A percentile compares a stretch with the other conserved stretches of the same genome.
Evolutionary conservation across 1,284 basidiomycete genomes (phyloP).

Genomic region (Porogramme epimiltina): DNA sequence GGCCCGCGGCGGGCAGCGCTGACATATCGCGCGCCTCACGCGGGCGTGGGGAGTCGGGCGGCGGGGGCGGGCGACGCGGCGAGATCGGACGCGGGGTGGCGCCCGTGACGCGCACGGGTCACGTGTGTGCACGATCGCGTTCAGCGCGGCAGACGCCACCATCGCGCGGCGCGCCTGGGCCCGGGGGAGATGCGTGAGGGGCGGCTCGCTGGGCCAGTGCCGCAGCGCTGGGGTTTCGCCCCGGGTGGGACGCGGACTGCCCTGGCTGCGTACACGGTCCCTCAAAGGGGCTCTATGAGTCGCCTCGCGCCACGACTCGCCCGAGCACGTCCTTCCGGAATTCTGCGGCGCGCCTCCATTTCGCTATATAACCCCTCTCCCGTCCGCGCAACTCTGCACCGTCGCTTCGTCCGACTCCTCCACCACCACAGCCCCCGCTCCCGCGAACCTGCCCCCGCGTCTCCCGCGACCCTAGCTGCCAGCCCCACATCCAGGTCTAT

Average conservation of each 20-base stretch:
- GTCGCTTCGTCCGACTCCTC: background rate
- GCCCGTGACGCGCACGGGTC: slow-evolving; percentile 1
- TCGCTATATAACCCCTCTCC: background rate
- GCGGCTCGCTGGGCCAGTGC: too few relatives aligned
- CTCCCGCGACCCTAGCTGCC: slow-evolving; percentile 2
- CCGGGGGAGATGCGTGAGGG: too few relatives aligned
- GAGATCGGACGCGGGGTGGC: slow-evolving; percentile 2
- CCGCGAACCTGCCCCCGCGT: background rate
- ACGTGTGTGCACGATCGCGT: slow-evolving; percentile 7
- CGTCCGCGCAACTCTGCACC: background rate
- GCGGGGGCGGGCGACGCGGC: too few relatives aligned
- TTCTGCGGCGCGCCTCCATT: background rate
- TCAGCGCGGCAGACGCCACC: slow-evolving; percentile 6
- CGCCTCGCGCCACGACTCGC: too few relatives aligned
- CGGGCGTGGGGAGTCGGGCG: background rate
- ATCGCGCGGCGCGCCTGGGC: background rate
- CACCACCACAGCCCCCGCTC: background rate
- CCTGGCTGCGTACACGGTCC: too few relatives aligned
- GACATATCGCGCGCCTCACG: background rate
- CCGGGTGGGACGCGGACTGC: too few relatives aligned
- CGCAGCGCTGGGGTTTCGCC: too few relatives aligned
- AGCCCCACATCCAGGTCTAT: slow-evolving; percentile 3
- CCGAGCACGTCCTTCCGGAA: background rate
- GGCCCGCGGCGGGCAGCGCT: background rate
- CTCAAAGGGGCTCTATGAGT: too few relatives aligned